Base-by-base conservation (phyloP, 495 filamentous ascomycete genomes). In the Daldinia concentrica region DNA sequence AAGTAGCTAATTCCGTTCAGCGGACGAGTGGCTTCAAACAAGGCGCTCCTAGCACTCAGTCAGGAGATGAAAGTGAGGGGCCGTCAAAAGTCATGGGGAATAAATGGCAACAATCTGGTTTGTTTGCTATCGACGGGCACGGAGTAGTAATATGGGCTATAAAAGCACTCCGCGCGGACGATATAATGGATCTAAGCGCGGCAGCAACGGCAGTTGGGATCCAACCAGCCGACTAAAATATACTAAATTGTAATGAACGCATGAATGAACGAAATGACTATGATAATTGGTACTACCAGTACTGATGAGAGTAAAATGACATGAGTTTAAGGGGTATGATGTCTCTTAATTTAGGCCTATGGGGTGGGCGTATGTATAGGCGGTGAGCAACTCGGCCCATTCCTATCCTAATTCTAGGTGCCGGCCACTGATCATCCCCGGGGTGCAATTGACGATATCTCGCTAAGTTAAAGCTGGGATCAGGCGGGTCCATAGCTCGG, bases 51-150 rank as follows among this genome's bases (percentile, higher is more conserved):
- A 36, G 14, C 30, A 50, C 15, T 27, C 43, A 24, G 58, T 59
- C 52, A 57, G 63, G 22, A 51, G 72, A 7, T 58, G 43, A 64
- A 7, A 60, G 52, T n/a, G 74, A 79, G 24, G 80, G 80, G 11
- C 76, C 78, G 4, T 69, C 82, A 14, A 88, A 84, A 8, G 81
- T 86, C 41, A 87, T 86, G 78, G 88, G 87, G n/a, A 87, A 79
- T 66, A 82, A 89, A 65, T 90, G 87, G 87, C 87, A 90, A 77
- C 86, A 82, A 58, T 76, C 81, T 7, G 87, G 86, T 3, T 80
- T 81, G 26, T 90, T 83, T 77, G 86, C 85, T 2, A 81, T 89
- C 0, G 86, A 89, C 78, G 80, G 79, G 6, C 70, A 82, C 17
- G 86, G 85, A 2, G 80, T 81, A 6, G 79, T 89, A 12, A 79